Evolutionary conservation across 164 flowering plant species (phyloP).

Genomic region (Berberis thunbergii): DNA sequence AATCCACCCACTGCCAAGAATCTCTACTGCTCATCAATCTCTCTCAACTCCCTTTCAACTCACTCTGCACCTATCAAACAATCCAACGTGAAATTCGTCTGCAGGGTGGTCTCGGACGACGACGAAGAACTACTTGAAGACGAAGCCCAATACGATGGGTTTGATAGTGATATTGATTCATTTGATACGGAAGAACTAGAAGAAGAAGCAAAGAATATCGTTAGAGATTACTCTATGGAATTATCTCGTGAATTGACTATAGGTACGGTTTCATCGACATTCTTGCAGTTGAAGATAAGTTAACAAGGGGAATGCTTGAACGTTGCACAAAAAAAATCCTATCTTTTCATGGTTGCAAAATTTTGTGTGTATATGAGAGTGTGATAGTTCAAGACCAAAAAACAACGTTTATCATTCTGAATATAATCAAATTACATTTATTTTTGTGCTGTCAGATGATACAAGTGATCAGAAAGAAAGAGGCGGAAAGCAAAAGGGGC

Average conservation of each 20-base stretch:
- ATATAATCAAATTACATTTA: neutral
- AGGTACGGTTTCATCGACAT: constrained; percentile 24
- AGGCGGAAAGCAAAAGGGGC: constrained; percentile 37
- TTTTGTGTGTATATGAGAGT: too few species aligned
- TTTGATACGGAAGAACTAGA: constrained; percentile 50
- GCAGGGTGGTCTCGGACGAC: constrained; percentile 6
- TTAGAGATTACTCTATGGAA: constrained; percentile 33
- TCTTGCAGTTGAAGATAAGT: neutral
- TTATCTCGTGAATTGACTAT: constrained; percentile 41
- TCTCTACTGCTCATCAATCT: neutral
- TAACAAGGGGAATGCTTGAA: too few species aligned
- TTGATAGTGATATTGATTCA: constrained; percentile 11
- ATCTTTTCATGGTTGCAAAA: too few species aligned
- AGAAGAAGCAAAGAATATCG: constrained; percentile 46
- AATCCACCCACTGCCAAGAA: neutral
- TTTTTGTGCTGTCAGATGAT: constrained; percentile 24
- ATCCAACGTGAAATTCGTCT: neutral
- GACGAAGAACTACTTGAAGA: constrained; percentile 15
- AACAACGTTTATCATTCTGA: neutral
- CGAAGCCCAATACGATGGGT: constrained; percentile 8
- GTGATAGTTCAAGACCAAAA: too few species aligned
- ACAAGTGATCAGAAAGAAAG: constrained; percentile 20
- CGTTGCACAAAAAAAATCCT: too few species aligned
- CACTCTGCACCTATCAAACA: neutral
- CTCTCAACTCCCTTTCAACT: constrained; percentile 7